Conservation (phyloP, 345 rosid species). For the Murraya paniculata region DNA sequence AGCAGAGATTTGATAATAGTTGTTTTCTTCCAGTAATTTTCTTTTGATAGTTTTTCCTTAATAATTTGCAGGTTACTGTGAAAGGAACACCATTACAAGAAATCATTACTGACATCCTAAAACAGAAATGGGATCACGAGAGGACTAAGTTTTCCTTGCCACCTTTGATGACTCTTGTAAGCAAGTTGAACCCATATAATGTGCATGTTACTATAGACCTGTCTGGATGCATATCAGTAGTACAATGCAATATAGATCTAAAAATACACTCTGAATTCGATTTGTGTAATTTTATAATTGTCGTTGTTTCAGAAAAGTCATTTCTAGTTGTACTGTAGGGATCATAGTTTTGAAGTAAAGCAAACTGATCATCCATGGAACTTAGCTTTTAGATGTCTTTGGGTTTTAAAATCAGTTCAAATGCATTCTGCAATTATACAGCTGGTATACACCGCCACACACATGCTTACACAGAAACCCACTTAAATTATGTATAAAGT, state of each 20-base stretch:
- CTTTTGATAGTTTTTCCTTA: neutral
- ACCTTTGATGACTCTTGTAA: slow-evolving; percentile 82
- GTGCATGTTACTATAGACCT: neutral
- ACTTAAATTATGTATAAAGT: neutral
- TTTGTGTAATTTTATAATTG: neutral
- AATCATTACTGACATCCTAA: slow-evolving; percentile 51
- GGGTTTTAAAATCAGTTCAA: neutral
- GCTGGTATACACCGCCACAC: neutral
- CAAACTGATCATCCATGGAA: neutral
- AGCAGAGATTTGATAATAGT: neutral
- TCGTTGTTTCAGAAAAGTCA: neutral
- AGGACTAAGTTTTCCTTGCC: slow-evolving; percentile 86
- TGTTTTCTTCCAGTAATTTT: neutral
- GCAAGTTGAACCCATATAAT: slow-evolving; percentile 13
- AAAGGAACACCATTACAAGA: slow-evolving; percentile 58
- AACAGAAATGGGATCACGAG: slow-evolving; percentile 85
- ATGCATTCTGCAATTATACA: neutral
- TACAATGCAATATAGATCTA: neutral
- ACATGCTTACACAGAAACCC: neutral
- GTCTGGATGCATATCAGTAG: neutral
- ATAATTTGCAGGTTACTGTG: slow-evolving; percentile 45
- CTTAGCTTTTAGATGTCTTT: neutral
- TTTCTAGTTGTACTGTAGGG: neutral
- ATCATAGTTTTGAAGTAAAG: neutral
- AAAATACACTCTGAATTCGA: neutral